Evolutionary conservation across 164 flowering plant species (phyloP).

Genomic region (Chimonanthus praecox): DNA sequence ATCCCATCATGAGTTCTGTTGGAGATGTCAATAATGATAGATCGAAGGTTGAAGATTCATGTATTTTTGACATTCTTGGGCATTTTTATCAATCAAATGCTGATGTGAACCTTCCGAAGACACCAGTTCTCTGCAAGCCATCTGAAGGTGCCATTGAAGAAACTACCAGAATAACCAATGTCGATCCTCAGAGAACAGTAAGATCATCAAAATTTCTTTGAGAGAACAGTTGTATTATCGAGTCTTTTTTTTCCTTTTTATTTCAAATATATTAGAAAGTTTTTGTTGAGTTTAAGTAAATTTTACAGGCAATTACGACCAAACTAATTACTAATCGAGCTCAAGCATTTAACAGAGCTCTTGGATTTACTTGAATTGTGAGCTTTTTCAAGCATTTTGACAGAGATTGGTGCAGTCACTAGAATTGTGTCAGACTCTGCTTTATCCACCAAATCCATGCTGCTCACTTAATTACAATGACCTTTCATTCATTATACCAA

Average conservation of each 20-base stretch:
- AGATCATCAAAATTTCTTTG: constrained; percentile 13
- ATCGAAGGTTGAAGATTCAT: constrained; percentile 7
- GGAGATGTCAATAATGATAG: constrained; percentile 16
- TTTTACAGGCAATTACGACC: neutral
- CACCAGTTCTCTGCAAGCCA: constrained; percentile 88
- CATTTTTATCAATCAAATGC: constrained; percentile 22
- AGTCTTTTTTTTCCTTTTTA: too few relatives aligned
- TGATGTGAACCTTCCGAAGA: constrained; percentile 32
- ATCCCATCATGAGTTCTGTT: constrained; percentile 24
- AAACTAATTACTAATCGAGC: neutral
- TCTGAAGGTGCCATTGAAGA: constrained; percentile 49
- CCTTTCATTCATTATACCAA: too few relatives aligned
- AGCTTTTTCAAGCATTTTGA: neutral
- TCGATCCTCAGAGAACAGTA: constrained; percentile 74
- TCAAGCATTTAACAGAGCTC: too few relatives aligned
- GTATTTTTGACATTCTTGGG: constrained; percentile 31
- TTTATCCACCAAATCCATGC: too few relatives aligned
- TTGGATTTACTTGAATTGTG: neutral
- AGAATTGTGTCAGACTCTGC: too few relatives aligned
- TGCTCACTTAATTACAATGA: too few relatives aligned
- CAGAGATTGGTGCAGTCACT: too few relatives aligned
- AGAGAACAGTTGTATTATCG: neutral
- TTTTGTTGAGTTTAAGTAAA: too few relatives aligned
- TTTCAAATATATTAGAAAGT: neutral
- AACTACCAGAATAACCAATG: constrained; percentile 59